phyloP scores from a whole-genome alignment of 2,329 filamentous ascomycete species.

The Rhynchosporium agropyri region DNA sequence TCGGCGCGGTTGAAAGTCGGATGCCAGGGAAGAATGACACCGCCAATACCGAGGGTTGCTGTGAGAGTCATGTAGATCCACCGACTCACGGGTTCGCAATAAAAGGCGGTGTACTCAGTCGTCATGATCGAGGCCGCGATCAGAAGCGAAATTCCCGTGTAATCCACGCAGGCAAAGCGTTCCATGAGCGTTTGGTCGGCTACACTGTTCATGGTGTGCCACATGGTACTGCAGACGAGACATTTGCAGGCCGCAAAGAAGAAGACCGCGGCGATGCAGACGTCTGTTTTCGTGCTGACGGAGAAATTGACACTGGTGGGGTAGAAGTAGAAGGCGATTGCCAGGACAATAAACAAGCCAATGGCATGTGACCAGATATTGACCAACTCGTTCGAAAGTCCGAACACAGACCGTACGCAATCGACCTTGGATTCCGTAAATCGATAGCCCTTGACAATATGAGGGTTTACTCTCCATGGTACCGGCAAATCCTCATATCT shows the following conservation, averaged over 20 bases:
- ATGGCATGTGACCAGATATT: slow-evolving; percentile 98
- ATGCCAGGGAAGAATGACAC: slow-evolving; percentile 93
- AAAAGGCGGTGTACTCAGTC: slow-evolving; percentile 97
- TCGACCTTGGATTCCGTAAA: slow-evolving; percentile 91
- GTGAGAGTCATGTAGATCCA: slow-evolving; percentile 86
- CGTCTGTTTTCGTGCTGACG: slow-evolving; percentile 82
- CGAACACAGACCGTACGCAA: slow-evolving; percentile 81
- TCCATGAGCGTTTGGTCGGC: slow-evolving; percentile 88
- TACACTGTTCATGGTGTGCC: slow-evolving; percentile 99
- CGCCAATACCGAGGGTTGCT: slow-evolving; percentile 77
- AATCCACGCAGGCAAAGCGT: slow-evolving; percentile 96
- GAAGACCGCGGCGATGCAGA: slow-evolving; percentile 90
- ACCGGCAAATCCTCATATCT: slow-evolving; percentile 86
- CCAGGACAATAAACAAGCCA: slow-evolving; percentile 83
- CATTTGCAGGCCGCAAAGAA: slow-evolving; percentile 96
- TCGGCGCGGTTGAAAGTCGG: slow-evolving; percentile 90
- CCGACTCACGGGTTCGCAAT: slow-evolving; percentile 88
- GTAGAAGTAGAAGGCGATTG: slow-evolving; percentile 95
- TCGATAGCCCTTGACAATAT: slow-evolving; percentile 89
- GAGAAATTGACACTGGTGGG: slow-evolving; percentile 85
- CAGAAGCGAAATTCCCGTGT: slow-evolving; percentile 93
- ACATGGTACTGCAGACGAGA: slow-evolving; percentile 90
- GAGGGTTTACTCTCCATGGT: slow-evolving; percentile 93
- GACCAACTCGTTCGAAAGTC: slow-evolving; percentile 87
- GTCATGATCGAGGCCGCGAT: slow-evolving; percentile 97